Evolutionary conservation across 768 basidiomycete species (phyloP).

Genomic region (Mycena sanguinolenta): DNA sequence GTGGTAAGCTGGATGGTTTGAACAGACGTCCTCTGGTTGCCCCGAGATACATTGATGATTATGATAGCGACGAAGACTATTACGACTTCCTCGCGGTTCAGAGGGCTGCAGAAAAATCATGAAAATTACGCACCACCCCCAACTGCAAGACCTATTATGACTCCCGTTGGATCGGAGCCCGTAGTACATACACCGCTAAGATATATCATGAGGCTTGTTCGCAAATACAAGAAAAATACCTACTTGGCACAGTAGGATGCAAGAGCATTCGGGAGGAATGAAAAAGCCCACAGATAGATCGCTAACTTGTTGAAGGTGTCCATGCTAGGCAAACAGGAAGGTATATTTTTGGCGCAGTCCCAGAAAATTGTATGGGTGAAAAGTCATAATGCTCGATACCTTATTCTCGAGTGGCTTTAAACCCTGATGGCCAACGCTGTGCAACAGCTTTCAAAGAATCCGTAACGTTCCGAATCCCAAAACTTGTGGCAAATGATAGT

Average conservation of each 20-base stretch:
- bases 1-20: conserved; percentile 18
- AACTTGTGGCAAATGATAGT: too few species aligned
- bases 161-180: conserved; percentile 1
- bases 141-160: conserved; percentile 15
- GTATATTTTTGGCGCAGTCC: neutral
- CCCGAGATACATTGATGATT: conserved; percentile 6
- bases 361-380: neutral
- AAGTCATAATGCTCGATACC: neutral
- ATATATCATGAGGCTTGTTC: neutral
- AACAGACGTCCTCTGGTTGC: conserved; percentile 21
- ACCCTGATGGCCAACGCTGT: neutral
- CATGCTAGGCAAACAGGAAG: neutral
- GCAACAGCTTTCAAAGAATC: conserved; percentile 4
- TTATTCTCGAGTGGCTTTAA: neutral
- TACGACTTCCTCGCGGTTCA: conserved; percentile 12
- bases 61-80: conserved; percentile 20
- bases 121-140: conserved; percentile 16
- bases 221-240: neutral
- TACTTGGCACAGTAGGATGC: conserved; percentile 23
- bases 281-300: neutral
- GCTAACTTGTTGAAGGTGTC: neutral
- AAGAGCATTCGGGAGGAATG: conserved; percentile 13
- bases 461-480: too few species aligned
- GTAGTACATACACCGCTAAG: neutral
- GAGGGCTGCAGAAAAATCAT: neutral